A percentile compares a stretch with the other conserved stretches of the same genome.
These are phyloP conservation scores for Auxenochlorella protothecoides DNA, from an alignment of 139 green algal genomes.

Conservation along the genomic window DNA sequence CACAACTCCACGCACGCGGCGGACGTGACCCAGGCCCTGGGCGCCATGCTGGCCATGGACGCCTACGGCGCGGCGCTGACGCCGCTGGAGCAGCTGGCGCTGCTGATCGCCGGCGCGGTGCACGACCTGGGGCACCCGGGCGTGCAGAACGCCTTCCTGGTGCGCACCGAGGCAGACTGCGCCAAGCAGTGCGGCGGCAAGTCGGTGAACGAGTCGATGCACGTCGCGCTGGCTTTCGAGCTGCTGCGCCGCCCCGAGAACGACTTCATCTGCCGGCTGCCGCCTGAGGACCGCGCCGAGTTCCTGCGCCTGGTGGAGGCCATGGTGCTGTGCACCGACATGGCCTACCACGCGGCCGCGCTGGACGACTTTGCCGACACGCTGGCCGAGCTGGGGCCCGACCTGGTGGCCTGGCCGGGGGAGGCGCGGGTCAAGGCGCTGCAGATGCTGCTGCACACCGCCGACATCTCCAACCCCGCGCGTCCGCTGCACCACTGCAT, in stretches of 20 bases:
- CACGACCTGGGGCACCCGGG: slow-evolving; percentile 61
- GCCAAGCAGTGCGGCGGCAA: slow-evolving; percentile 43
- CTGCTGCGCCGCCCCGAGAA: slow-evolving; percentile 28
- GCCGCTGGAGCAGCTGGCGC: slow-evolving; percentile 43
- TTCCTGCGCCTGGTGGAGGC: slow-evolving; percentile 36
- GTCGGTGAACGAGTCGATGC: slow-evolving; percentile 58
- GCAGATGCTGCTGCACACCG: slow-evolving; percentile 42
- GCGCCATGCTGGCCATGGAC: slow-evolving; percentile 35
- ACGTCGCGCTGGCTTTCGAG: slow-evolving; percentile 32
- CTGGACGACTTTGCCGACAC: slow-evolving; percentile 26
- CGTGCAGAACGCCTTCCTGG: slow-evolving; percentile 59
- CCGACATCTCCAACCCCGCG: slow-evolving; percentile 56
- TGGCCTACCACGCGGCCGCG: slow-evolving; percentile 20
- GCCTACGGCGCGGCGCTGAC: slow-evolving; percentile 27
- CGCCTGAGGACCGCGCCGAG: slow-evolving; percentile 17
- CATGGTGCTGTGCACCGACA: slow-evolving; percentile 58
- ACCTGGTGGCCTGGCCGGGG: slow-evolving; percentile 24
- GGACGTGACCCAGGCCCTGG: slow-evolving; percentile 53
- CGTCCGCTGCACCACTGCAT: slow-evolving; percentile 20
- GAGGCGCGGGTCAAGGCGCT: slow-evolving; percentile 28
- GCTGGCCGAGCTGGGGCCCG: slow-evolving; percentile 12
- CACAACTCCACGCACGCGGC: slow-evolving; percentile 58
- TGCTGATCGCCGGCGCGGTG: slow-evolving; percentile 42
- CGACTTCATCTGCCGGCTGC: slow-evolving; percentile 33
- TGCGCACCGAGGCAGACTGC: slow-evolving; percentile 7